Evolutionary conservation across 2,329 filamentous ascomycete genomes (phyloP).

Genomic region (Alternaria sp.): DNA sequence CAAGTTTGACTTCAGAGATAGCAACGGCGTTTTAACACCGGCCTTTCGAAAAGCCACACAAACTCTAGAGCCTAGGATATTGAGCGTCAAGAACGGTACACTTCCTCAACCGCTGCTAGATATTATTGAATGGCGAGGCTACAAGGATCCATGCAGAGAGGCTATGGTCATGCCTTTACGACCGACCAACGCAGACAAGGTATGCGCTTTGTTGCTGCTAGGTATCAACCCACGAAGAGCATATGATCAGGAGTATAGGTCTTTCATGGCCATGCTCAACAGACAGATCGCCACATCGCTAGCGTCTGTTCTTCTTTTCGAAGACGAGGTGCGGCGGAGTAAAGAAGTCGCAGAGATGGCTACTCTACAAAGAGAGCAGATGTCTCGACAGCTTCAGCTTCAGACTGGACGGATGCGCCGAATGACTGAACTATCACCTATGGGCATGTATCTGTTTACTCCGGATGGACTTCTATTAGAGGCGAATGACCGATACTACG

Average conservation of each 20-base stretch:
- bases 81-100: constrained; percentile 39
- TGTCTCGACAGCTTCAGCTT: constrained; percentile 39
- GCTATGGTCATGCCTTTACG: constrained; percentile 47
- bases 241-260: constrained; percentile 46
- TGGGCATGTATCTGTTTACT: constrained; percentile 47
- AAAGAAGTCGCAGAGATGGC: constrained; percentile 40
- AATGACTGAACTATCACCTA: constrained; percentile 47
- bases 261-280: constrained; percentile 44
- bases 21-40: constrained; percentile 43
- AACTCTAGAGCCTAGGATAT: constrained; percentile 40
- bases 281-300: constrained; percentile 46
- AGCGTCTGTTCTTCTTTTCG: constrained; percentile 46
- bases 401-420: constrained; percentile 47
- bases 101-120: constrained; percentile 40
- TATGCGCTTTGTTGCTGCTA: constrained; percentile 45
- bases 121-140: constrained; percentile 46
- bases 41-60: constrained; percentile 48
- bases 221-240: constrained; percentile 47
- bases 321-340: constrained; percentile 44
- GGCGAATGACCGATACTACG: constrained; percentile 59
- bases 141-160: constrained; percentile 45
- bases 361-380: constrained; percentile 40
- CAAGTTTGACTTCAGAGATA: constrained; percentile 40
- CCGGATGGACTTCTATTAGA: constrained; percentile 54
- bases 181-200: constrained; percentile 42